Percentiles rank a stretch among this genome's conserved stretches.
Evolutionary conservation across 371 early-diverging fungal species (phyloP).

Genomic region (Chytridiales sp.): DNA sequence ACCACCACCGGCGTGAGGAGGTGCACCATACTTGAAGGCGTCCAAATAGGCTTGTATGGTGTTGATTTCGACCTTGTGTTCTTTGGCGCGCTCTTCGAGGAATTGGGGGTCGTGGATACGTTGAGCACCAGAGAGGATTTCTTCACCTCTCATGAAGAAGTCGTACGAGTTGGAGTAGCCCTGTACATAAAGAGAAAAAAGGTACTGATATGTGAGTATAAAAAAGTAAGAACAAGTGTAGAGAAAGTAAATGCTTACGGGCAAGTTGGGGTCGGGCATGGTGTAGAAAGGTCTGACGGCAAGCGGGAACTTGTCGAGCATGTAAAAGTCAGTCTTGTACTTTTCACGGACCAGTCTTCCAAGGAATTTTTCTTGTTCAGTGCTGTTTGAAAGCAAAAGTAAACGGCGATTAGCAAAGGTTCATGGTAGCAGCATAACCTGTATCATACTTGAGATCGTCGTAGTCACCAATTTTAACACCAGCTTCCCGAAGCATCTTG

Average conservation of each 20-base stretch:
- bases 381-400: conserved; percentile 50
- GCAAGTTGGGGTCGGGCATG: conserved; percentile 90
- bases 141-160: conserved; percentile 99
- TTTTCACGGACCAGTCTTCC: conserved; percentile 94
- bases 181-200: conserved; percentile 21
- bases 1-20: conserved; percentile 99
- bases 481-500: conserved; percentile 87
- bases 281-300: conserved; percentile 99
- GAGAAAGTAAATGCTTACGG: conserved; percentile 39
- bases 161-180: conserved; percentile 99
- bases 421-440: not conserved
- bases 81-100: conserved; percentile 80
- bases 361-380: conserved; percentile 90
- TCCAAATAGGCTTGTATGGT: conserved; percentile 94
- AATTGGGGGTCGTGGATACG: conserved; percentile 94
- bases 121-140: conserved; percentile 99
- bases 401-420: conserved; percentile 1
- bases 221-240: not conserved
- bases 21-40: conserved; percentile 98
- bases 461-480: conserved; percentile 88
- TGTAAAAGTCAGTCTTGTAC: conserved; percentile 98
- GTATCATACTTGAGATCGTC: conserved; percentile 80
- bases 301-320: conserved; percentile 99
- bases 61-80: conserved; percentile 77
- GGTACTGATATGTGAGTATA: no score